phyloP scores from a whole-genome alignment of 768 basidiomycete species.

The Lactarius hengduanensis region DNA sequence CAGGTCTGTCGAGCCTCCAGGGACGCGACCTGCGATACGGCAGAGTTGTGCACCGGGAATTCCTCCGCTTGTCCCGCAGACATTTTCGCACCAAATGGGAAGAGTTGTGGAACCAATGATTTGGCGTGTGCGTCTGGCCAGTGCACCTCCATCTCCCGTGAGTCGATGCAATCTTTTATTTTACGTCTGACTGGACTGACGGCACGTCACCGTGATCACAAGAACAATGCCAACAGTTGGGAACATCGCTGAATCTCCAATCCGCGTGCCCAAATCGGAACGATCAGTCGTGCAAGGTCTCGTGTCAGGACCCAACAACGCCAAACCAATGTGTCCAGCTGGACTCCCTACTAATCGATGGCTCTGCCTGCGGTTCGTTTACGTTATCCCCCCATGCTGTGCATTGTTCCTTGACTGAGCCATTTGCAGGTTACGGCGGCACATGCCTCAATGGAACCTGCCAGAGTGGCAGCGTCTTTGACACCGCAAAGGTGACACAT shows the following conservation, averaged over 20 bases:
- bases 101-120: constrained; percentile 60
- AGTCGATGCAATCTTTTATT: constrained; percentile 34
- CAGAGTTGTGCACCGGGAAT: constrained; percentile 74
- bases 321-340: constrained; percentile 65
- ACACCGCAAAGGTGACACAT: constrained; percentile 55
- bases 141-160: constrained; percentile 72
- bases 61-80: constrained; percentile 72
- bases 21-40: constrained; percentile 65
- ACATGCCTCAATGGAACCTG: constrained; percentile 63
- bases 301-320: constrained; percentile 69
- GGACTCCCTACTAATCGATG: constrained; percentile 70
- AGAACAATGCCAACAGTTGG: constrained; percentile 77
- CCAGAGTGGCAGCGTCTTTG: constrained; percentile 53
- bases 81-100: constrained; percentile 58
- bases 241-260: constrained; percentile 67
- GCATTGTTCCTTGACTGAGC: constrained; percentile 25
- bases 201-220: constrained; percentile 18
- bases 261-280: constrained; percentile 61
- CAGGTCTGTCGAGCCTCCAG: constrained; percentile 70
- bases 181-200: constrained; percentile 15
- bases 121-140: constrained; percentile 74
- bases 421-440: constrained; percentile 61
- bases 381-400: constrained; percentile 15
- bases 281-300: constrained; percentile 71
- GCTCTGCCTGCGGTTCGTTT: constrained; percentile 75